These are phyloP conservation scores for Dendrobium nobile DNA, from an alignment of 106 monocot species.

Conservation along the genomic window DNA sequence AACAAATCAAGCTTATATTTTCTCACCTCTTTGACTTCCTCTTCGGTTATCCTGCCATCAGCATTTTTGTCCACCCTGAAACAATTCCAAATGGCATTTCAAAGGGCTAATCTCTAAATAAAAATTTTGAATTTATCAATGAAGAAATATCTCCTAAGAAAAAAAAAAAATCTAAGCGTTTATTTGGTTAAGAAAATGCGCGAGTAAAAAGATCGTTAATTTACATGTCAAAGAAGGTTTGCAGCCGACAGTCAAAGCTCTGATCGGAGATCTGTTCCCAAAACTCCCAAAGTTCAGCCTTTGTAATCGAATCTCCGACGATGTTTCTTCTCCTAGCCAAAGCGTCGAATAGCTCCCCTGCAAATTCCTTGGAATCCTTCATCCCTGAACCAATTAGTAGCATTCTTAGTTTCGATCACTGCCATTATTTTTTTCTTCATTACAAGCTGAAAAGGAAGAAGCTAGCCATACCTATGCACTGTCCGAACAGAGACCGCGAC, in stretches of 20 bases:
- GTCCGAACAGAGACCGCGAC: conserved; percentile 49
- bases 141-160: not conserved
- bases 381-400: conserved; percentile 39
- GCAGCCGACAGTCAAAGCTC: conserved; percentile 86
- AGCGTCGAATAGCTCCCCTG: conserved; percentile 73
- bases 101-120: too few species aligned
- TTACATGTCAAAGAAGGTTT: conserved; percentile 99
- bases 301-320: conserved; percentile 36
- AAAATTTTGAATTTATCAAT: too few species aligned
- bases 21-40: conserved; percentile 77
- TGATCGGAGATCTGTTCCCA: conserved; percentile 91
- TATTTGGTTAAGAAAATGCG: not conserved
- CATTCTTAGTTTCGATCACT: not conserved
- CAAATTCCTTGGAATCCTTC: conserved; percentile 87
- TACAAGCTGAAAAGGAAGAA: not conserved
- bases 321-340: conserved; percentile 66
- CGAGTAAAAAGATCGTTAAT: not conserved
- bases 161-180: not conserved
- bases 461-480: conserved; percentile 62
- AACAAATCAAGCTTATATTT: not conserved
- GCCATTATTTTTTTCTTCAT: too few species aligned
- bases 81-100: not conserved
- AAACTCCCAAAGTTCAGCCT: conserved; percentile 71
- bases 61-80: conserved; percentile 93
- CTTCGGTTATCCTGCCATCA: conserved; percentile 74